Evolutionary conservation across 192 early-diverging fungal genomes (phyloP), one percentile per base, ranked within the genome.

Genomic region (Diversispora epigaea): DNA sequence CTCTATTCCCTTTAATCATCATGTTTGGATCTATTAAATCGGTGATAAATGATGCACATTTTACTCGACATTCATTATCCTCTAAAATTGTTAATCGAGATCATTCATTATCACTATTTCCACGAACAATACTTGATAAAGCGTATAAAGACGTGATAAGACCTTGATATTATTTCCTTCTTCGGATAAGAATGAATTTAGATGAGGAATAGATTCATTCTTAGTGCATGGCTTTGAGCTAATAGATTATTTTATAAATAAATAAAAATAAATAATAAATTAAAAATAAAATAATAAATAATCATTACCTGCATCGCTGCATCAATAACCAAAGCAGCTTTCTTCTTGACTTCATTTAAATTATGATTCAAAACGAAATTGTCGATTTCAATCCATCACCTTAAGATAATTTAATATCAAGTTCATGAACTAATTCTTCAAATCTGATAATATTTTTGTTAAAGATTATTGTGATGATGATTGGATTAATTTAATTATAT

Each of bases 361-460:
- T 41, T 12, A n/a, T 82, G 80, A 19, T 81, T 60, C 49, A 87
- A 76, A 14, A 85, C 22, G 57, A 60, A 40, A 85, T 45, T 39
- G 88, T 17, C 3, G 78, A 58, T 9, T 71, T 52, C 40, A 88
- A 45, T 0, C 79, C 80, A 3, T 78, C 65, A 0, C 81, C 72
- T 15, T 76, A 74, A 25, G 84, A 63, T 5, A 91, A 81, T 62
- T 76, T 78, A 7, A 85, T 75, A 8, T 86, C 81, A 62, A 85
- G 79, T 66, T 88, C 84, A 44, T 87, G 84, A 25, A 84, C 82
- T 4, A 89, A 73, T 50, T 90, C 87, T n/a, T n/a, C n/a, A n/a
- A n/a, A n/a, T n/a, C n/a, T n/a, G n/a, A n/a, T n/a, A n/a, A n/a
- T n/a, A n/a, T n/a, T n/a, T n/a, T n/a, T n/a, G n/a, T n/a, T n/a